These are phyloP conservation scores for Acacia confusa DNA, from an alignment of 306 rosid species.

Conservation along the genomic window DNA sequence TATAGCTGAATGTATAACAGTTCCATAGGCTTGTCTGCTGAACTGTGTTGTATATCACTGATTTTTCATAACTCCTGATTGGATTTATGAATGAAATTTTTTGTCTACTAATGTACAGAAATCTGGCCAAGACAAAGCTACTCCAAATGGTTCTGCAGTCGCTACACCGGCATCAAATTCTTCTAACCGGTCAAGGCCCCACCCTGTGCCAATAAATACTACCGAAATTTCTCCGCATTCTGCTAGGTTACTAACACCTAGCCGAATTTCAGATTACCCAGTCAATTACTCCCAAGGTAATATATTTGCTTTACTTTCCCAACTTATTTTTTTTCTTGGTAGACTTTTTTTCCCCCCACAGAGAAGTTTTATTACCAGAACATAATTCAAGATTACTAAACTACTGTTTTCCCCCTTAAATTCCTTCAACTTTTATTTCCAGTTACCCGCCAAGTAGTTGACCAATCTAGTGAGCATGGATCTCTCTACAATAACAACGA, in stretches of 20 bases:
- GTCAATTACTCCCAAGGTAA: conserved; percentile 63
- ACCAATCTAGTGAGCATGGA: conserved; percentile 66
- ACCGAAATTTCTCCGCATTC: conserved; percentile 47
- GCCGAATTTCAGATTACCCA: conserved; percentile 51
- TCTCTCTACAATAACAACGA: conserved; percentile 52
- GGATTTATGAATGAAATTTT: conserved; percentile 28
- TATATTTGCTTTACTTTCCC: conserved; percentile 17
- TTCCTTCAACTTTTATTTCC: conserved; percentile 46
- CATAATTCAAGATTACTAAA: conserved; percentile 32
- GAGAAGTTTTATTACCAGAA: conserved; percentile 7
- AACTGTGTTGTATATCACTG: not conserved
- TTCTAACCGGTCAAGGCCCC: conserved; percentile 53
- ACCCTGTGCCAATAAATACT: conserved; percentile 38
- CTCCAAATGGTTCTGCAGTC: conserved; percentile 45
- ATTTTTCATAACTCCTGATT: conserved; percentile 12
- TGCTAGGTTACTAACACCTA: conserved; percentile 36
- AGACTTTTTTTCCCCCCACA: not conserved
- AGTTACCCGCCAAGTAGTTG: conserved; percentile 48
- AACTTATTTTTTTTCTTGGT: not conserved
- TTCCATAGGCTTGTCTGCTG: conserved; percentile 11
- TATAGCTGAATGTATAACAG: conserved; percentile 9
- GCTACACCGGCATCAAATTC: conserved; percentile 52
- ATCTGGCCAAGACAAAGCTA: conserved; percentile 79
- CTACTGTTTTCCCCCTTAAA: conserved; percentile 13
- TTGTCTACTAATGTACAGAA: conserved; percentile 52